A percentile compares a stretch with the other conserved stretches of the same genome.
Conservation (phyloP, 2,329 filamentous ascomycete genomes). For the Coniella lustricola region DNA sequence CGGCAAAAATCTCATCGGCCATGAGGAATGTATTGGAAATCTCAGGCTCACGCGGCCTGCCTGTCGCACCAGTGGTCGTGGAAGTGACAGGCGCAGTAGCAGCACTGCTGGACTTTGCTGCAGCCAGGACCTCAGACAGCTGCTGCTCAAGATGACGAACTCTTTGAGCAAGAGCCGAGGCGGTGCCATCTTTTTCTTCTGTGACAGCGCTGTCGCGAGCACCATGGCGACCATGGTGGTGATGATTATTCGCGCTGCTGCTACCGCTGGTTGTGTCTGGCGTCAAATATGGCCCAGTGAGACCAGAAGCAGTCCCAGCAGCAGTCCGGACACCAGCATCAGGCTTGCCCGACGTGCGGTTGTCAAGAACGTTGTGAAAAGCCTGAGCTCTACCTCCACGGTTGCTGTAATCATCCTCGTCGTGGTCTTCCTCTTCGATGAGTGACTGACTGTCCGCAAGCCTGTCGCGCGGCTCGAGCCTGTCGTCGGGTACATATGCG, state of each 20-base stretch:
- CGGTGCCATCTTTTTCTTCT: conserved; percentile 19
- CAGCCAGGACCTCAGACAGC: conserved; percentile 23
- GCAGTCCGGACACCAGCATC: no score
- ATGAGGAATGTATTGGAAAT: conserved; percentile 32
- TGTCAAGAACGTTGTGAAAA: conserved; percentile 1
- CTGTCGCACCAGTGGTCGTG: no score
- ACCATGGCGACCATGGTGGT: neutral
- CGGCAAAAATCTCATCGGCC: conserved; percentile 19
- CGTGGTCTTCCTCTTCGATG: conserved; percentile 2
- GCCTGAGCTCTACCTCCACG: no score
- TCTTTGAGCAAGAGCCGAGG: conserved; percentile 31
- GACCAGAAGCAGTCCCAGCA: no score
- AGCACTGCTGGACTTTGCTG: conserved; percentile 10
- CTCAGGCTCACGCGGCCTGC: conserved; percentile 30
- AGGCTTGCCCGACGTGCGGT: no score
- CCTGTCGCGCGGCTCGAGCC: conserved; percentile 8
- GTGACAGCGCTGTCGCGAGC: conserved; percentile 18
- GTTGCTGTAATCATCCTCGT: conserved; percentile 1
- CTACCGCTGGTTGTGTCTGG: neutral
- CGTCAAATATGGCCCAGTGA: no score
- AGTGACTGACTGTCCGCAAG: neutral
- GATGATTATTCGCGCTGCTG: neutral
- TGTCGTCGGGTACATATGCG: conserved; percentile 24
- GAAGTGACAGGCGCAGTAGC: conserved; percentile 24
- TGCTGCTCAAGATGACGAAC: conserved; percentile 39